Base-by-base conservation (phyloP, 352 stramenopile species). In the Phytophthora constricta region DNA sequence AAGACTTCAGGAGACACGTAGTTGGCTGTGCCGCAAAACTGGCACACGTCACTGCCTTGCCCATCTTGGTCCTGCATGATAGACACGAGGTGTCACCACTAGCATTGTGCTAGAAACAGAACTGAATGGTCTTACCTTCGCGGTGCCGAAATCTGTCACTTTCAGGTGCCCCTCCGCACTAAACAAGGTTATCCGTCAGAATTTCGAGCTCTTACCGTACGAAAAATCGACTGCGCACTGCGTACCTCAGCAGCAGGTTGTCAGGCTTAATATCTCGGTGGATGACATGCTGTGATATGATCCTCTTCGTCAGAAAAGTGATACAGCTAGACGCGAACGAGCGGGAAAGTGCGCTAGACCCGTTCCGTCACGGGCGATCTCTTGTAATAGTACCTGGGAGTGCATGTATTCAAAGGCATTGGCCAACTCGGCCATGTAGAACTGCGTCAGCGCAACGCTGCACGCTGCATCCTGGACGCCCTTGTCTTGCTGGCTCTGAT, bases 251-350 rank as follows among this genome's bases (percentile, higher is more conserved):
- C 4, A 97, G 76, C 27, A 97, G 72, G 58, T 97, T 97, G 57
- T 97, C 91, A 11, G 91, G 91, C 62, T 97, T 97, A 58, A 99
- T 97, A 79, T 99, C 97, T 39, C 97, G 74, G 67, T 99, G 97
- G 46, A 99, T 96, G 33, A 99, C 82, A 68, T 93, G 86, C 76
- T 98, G 74, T 17, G 74, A 23, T 56, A 68, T 14, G 16, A 62
- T 9, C 43, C 47, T 25, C 41, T 31, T 43, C 52, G 43, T 62
- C 43, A 62, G 22, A 58, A 23, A 10, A 31, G 19, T 41, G 41
- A 17, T 43, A 33, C 13, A 13, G 2, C 19, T 42, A 2, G 22
- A 34, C 31, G 17, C 17, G 34, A 10, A 42, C 10, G 34, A 42
- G 10, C 31, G 13, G 31, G 5, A 13, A 37, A 37, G 5, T 4